Evolutionary conservation across 345 rosid genomes (phyloP).

Genomic region (Garcia nutans): DNA sequence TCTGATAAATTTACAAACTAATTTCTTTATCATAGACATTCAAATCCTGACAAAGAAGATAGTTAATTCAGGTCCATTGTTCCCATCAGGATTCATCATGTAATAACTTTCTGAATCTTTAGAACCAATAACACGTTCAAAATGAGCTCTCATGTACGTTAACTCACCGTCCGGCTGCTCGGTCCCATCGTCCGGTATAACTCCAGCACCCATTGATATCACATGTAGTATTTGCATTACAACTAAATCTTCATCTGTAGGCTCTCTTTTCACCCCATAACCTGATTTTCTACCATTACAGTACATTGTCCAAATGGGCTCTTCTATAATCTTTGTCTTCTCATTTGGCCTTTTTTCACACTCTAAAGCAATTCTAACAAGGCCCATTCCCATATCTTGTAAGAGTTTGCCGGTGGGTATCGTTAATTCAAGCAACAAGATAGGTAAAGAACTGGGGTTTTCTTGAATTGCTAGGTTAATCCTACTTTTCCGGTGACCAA

Average conservation of each 20-base stretch:
- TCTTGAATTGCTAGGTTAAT: constrained; percentile 77
- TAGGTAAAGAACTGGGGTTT: constrained; percentile 58
- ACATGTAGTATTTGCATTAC: constrained; percentile 78
- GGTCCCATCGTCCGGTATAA: constrained; percentile 45
- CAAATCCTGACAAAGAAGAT: constrained; percentile 64
- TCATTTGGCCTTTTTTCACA: constrained; percentile 64
- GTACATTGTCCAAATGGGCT: constrained; percentile 74
- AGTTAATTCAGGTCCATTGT: constrained; percentile 66
- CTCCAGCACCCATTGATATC: constrained; percentile 80
- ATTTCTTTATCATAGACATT: background rate
- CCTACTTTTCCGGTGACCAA: constrained; percentile 64
- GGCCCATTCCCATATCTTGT: constrained; percentile 69
- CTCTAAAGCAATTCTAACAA: constrained; percentile 74
- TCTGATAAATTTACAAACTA: too few relatives aligned
- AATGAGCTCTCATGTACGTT: constrained; percentile 74
- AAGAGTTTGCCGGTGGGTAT: constrained; percentile 73
- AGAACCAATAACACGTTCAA: constrained; percentile 75
- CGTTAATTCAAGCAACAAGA: constrained; percentile 60
- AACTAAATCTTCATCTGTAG: constrained; percentile 67
- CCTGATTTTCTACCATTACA: constrained; percentile 74
- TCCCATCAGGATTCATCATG: constrained; percentile 80
- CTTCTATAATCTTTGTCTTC: constrained; percentile 59
- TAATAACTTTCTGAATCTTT: constrained; percentile 87
- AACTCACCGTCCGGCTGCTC: constrained; percentile 62
- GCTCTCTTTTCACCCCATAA: constrained; percentile 72